These are phyloP conservation scores for Polyporus tsugae DNA, from an alignment of 1,284 basidiomycete species.

Conservation along the genomic window DNA sequence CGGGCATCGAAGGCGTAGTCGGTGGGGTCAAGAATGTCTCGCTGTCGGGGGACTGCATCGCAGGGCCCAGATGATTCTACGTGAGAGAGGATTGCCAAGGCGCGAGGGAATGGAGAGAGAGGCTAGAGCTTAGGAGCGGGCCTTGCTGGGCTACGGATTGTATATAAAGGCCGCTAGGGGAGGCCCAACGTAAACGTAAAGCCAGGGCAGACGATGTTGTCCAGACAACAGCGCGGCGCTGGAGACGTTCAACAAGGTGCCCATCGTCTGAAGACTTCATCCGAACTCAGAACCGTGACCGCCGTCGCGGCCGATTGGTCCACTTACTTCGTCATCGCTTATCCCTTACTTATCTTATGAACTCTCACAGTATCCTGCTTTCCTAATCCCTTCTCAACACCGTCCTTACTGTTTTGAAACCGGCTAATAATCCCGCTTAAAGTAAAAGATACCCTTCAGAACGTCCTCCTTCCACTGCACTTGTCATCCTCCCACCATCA, in stretches of 20 bases:
- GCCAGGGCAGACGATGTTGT: conserved; percentile 13
- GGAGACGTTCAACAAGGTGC: neutral
- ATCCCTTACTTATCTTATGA: conserved; percentile 1
- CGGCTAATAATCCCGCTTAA: neutral
- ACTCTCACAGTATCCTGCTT: neutral
- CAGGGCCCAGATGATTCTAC: conserved; percentile 19
- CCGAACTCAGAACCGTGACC: neutral
- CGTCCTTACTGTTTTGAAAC: neutral
- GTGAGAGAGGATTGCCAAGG: conserved; percentile 16
- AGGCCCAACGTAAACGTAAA: conserved; percentile 10
- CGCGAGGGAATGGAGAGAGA: conserved; percentile 16
- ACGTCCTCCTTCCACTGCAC: neutral
- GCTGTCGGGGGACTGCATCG: conserved; percentile 46
- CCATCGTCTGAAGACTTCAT: neutral
- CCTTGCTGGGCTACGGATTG: neutral
- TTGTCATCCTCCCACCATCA: neutral
- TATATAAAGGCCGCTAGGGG: conserved; percentile 10
- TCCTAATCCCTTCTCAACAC: neutral
- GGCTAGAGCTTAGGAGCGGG: conserved; percentile 1
- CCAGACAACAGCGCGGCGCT: conserved; percentile 15
- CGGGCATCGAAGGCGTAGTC: conserved; percentile 53
- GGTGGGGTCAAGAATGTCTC: conserved; percentile 73
- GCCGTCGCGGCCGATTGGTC: conserved; percentile 11
- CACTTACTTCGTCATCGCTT: neutral
- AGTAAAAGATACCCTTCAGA: neutral